Conservation (phyloP, 2,329 filamentous ascomycete genomes). For the Fusarium falciforme region DNA sequence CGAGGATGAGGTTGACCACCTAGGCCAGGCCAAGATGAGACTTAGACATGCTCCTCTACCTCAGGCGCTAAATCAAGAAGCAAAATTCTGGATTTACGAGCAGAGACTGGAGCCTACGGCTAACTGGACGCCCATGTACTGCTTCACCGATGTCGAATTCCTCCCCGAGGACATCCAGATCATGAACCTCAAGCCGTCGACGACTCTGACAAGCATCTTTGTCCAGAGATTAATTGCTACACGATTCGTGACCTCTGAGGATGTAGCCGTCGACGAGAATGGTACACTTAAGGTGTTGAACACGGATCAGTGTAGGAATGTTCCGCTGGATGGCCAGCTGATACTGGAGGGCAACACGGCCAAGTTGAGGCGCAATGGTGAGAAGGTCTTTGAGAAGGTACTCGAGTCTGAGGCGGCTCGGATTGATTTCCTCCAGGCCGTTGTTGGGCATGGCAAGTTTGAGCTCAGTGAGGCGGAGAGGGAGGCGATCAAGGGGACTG, state of each 20-base stretch:
- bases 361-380: conserved; percentile 54
- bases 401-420: conserved; percentile 61
- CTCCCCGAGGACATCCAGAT: conserved; percentile 59
- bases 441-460: conserved; percentile 55
- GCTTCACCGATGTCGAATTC: conserved; percentile 63
- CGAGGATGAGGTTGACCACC: conserved; percentile 45
- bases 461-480: conserved; percentile 58
- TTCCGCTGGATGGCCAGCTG: conserved; percentile 50
- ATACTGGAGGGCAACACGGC: conserved; percentile 58
- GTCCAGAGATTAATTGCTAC: conserved; percentile 51
- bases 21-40: conserved; percentile 58
- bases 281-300: conserved; percentile 19
- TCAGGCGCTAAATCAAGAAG: conserved; percentile 47
- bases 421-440: conserved; percentile 58
- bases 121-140: conserved; percentile 61
- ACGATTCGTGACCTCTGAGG: conserved; percentile 47
- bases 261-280: conserved; percentile 55
- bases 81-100: conserved; percentile 55
- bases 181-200: conserved; percentile 57
- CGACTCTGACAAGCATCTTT: conserved; percentile 51
- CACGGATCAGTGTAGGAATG: conserved; percentile 43
- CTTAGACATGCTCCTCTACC: conserved; percentile 52
- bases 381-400: conserved; percentile 52
- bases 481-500: conserved; percentile 58
- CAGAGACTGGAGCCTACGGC: conserved; percentile 30